Conservation (phyloP, 495 filamentous ascomycete genomes). For the Podospora tetraspora region DNA sequence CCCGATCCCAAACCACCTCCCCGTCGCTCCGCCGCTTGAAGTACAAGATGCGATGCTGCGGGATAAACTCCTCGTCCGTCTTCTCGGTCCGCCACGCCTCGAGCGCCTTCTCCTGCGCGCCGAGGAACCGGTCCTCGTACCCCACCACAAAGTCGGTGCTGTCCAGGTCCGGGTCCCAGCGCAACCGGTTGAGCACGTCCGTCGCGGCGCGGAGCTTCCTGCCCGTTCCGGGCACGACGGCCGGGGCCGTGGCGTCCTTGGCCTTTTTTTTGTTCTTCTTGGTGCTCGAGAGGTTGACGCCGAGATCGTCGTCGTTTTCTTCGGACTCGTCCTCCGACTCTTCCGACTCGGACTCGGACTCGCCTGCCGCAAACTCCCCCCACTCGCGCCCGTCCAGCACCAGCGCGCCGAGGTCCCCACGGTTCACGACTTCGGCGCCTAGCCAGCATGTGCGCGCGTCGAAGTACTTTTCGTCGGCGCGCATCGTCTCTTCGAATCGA, state of each 20-base stretch:
- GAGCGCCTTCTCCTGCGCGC: constrained; percentile 56
- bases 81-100: constrained; percentile 67
- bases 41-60: constrained; percentile 70
- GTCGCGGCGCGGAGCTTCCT: constrained; percentile 40
- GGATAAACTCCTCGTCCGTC: constrained; percentile 82
- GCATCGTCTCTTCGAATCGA: constrained; percentile 45
- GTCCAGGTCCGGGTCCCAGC: constrained; percentile 62
- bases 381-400: constrained; percentile 45
- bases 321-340: constrained; percentile 28
- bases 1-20: constrained; percentile 56
- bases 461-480: constrained; percentile 43
- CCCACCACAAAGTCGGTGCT: constrained; percentile 63
- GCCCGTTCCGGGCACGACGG: constrained; percentile 7
- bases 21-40: constrained; percentile 59
- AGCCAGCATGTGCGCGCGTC: constrained; percentile 46
- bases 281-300: background rate
- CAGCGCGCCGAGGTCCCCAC: constrained; percentile 33
- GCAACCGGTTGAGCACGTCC: constrained; percentile 68
- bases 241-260: constrained; percentile 5
- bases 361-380: constrained; percentile 39
- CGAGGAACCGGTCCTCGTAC: constrained; percentile 70
- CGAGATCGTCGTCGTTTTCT: constrained; percentile 25
- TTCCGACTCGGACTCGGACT: constrained; percentile 29
- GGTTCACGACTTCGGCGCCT: constrained; percentile 36
- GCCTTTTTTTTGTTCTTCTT: constrained; percentile 15